Evolutionary conservation across 352 stramenopile genomes (phyloP).

Genomic region (Halophytophthora polymorphica): DNA sequence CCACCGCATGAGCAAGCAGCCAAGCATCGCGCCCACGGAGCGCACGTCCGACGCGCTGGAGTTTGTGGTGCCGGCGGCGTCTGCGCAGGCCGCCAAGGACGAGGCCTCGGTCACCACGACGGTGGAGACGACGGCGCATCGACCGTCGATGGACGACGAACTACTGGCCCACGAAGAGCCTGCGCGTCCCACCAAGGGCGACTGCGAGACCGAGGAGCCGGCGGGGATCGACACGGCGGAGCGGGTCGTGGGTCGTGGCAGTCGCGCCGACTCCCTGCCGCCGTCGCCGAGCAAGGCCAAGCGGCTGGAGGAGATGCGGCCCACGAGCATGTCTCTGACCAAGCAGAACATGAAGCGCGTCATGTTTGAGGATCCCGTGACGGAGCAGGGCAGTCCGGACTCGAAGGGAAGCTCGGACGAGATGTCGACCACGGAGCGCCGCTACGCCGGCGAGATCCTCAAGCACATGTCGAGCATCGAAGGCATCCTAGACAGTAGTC

Average conservation of each 20-base stretch:
- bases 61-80: neutral
- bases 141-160: conserved; percentile 20
- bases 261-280: conserved; percentile 12
- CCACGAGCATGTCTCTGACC: conserved; percentile 15
- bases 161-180: neutral
- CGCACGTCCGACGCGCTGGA: conserved; percentile 17
- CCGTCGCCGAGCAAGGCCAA: neutral
- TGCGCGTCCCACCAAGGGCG: neutral
- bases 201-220: conserved; percentile 7
- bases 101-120: neutral
- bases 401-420: conserved; percentile 24
- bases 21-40: conserved; percentile 15
- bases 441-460: conserved; percentile 28
- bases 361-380: conserved; percentile 14
- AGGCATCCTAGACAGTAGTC: conserved; percentile 26
- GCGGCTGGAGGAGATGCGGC: conserved; percentile 10
- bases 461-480: conserved; percentile 27
- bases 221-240: conserved; percentile 11
- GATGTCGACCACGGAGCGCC: conserved; percentile 21
- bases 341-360: conserved; percentile 20
- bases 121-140: conserved; percentile 10
- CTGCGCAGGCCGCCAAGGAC: conserved; percentile 4
- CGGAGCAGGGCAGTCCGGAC: conserved; percentile 16
- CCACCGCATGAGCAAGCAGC: conserved; percentile 21
- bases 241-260: conserved; percentile 1